Evolutionary conservation across 768 basidiomycete species (phyloP), one percentile per base, ranked within the genome.

Genomic region (Rhizopogon salebrosus): DNA sequence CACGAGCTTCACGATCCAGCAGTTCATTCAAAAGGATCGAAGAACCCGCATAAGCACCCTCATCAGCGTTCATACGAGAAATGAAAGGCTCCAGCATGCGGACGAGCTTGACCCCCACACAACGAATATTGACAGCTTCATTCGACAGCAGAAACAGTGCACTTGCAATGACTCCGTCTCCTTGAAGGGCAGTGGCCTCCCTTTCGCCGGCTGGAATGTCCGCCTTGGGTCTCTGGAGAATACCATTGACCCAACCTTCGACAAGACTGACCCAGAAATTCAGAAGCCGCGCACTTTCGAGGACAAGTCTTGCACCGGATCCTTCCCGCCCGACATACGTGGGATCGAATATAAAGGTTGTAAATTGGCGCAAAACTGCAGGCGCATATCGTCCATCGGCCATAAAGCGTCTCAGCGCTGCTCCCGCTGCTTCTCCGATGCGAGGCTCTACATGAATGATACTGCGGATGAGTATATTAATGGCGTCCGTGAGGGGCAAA

Each of bases 401-500:
- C 75, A 87, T 85, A 57, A 93, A 82, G 22, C 93, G 80, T 53
- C 80, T 83, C 57, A 95, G 64, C 11, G 91, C 84, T 3, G 73
- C 72, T 26, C 73, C 75, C 0, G 94, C 86, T 14, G 80, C 80
- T n/a, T 86, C 83, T 35, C 79, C 80, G 1, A 95, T 74, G 2
- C 70, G 60, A 1, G 90, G 88, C 57, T 97, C 92, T 27, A 93
- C 83, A 58, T 95, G 94, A 23, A 91, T 76, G n/a, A 91, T 79
- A 2, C 88, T 89, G 31, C 83, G 80, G 41, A 94, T 73, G 23
- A 95, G 79, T 75, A 92, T 83, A 57, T 92, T 87, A 48, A 92
- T 75, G 0, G 84, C 80, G 39, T 87, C 85, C 10, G 75, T 64
- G 43, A 87, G 65, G 39, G 80, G 60, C 29, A 81, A 67, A 4